phyloP scores from a whole-genome alignment of 2,329 filamentous ascomycete genomes.

The Hirsutella minnesotensis region DNA sequence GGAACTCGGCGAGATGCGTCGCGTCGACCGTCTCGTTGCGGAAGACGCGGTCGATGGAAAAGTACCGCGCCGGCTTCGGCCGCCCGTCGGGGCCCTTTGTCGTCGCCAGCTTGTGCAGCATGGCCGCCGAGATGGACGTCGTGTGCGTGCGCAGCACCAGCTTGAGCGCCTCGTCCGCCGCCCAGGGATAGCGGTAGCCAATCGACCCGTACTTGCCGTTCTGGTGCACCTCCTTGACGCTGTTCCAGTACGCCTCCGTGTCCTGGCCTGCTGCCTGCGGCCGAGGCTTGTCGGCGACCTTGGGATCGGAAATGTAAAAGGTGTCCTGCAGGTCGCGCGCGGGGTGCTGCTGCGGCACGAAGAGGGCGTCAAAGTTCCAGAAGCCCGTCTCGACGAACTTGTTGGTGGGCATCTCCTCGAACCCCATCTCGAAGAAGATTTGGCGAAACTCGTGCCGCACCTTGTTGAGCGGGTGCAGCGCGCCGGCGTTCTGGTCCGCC shows the following conservation, averaged over 20 bases:
- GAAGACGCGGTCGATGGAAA: slow-evolving; percentile 98
- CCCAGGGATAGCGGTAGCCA: slow-evolving; percentile 93
- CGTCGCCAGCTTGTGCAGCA: slow-evolving; percentile 80
- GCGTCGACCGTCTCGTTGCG: slow-evolving; percentile 95
- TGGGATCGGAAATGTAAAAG: slow-evolving; percentile 92
- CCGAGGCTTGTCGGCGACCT: slow-evolving; percentile 57
- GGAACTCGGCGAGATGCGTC: slow-evolving; percentile 94
- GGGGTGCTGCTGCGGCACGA: slow-evolving; percentile 90
- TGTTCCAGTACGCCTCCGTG: slow-evolving; percentile 80
- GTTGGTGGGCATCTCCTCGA: slow-evolving; percentile 94
- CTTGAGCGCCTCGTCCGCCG: slow-evolving; percentile 67
- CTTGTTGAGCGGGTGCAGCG: slow-evolving; percentile 71
- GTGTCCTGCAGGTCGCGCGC: slow-evolving; percentile 96
- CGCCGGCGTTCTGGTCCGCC: slow-evolving; percentile 47
- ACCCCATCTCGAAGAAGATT: slow-evolving; percentile 99
- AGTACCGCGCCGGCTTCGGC: slow-evolving; percentile 71
- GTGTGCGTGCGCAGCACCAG: slow-evolving; percentile 94
- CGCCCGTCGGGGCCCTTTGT: slow-evolving; percentile 62
- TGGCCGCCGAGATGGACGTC: slow-evolving; percentile 80
- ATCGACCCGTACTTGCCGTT: slow-evolving; percentile 88
- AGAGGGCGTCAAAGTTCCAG: slow-evolving; percentile 96
- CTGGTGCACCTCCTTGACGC: slow-evolving; percentile 79
- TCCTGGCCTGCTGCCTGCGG: slow-evolving; percentile 44
- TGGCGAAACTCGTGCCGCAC: slow-evolving; percentile 90
- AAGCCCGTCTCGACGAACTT: slow-evolving; percentile 92